Base-by-base conservation (phyloP, 164 flowering plant species). In the Vitis cinerea region DNA sequence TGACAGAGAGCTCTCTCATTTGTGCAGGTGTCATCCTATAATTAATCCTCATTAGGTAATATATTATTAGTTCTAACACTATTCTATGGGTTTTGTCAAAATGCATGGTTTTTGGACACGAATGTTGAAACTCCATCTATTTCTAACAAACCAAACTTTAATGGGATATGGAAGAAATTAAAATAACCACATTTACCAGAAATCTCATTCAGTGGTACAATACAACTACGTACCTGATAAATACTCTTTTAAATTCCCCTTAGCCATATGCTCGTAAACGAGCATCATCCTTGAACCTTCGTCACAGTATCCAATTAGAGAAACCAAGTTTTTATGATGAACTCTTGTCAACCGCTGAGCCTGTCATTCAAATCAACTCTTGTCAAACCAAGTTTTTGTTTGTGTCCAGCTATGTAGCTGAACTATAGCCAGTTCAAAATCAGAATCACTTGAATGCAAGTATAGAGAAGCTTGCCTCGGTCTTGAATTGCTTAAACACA, bases 261-360 rank as follows among this genome's bases (percentile, higher is more conserved):
- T 71, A 15, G 80, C 72, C 81, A 83, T 78, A 69, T 70, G 79
- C 69, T 83, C 84, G 66, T 80, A 83, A 9, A 83, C 48, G 55
- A 83, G 72, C 17, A 58, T 79, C 63, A 73, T 48, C 14, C 61
- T 31, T 23, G 11, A 29, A 0, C 47, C 73, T n/a, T 79, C 85
- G 56, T 77, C 51, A 19, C 79, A 82, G 58, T 77, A 79, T 7
- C 83, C 85, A 56, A 79, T 65, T 10, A 82, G 68, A 6, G 68
- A 47, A 31, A 63, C 66, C 68, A 82, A 70, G 56, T 82, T 74
- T 63, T 63, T 78, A 13, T 74, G 81, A 48, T 74, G 75, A 59
- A 78, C 73, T 67, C 67, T 74, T 66, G 72, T 60, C 3, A 82
- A 77, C 61, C 79, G 82, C 19, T 72, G 54, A 5, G 70, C 80